Base-by-base conservation (phyloP, 2,329 filamentous ascomycete genomes). In the Hymenoscyphus fraxineus region DNA sequence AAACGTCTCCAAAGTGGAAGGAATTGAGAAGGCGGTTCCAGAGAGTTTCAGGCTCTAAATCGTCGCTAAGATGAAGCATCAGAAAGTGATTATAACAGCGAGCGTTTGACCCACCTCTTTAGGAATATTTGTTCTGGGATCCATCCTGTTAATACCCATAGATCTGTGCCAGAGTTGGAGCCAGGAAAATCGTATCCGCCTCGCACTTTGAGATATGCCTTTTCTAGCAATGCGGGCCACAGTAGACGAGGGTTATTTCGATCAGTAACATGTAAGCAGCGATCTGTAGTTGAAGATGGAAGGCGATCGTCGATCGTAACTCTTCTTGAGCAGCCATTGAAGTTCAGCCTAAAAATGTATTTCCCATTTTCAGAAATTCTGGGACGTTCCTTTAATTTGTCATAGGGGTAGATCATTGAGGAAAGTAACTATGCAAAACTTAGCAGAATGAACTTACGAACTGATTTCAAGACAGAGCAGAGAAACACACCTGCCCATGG, bases 161-260 rank as follows among this genome's bases (percentile, higher is more conserved):
- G 79, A 77, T 99, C 95, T 2, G 94, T 98, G 12, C 92, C 93
- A 0, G 94, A 98, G 76, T 98, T 98, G 73, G 95, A 98, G 7
- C 95, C 95, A 0, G 95, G 94, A 69, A 99, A 99, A 73, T 99
- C 93, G 75, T 99, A 99, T 40, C 95, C 95, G 35, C 95, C 95
- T 63, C 94, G 86, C 12, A 98, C 87, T 79, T 98, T 99, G 1
- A 99, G 81, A 71, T 99, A 99, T 0, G 95, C 95, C 75, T 99
- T 99, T 75, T 99, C 95, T 16, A 98, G 80, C 4, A 99, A 81
- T 1, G 94, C 93, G 6, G 95, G 95, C 93, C 94, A 98, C 15
- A 98, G 78, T 15, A 96, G 81, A n/a, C 80, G 82, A 3, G 91
- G 89, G 68, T 97, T 93, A 54, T 88, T 88, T 41, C 92, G 85